Conservation (phyloP, 225 moss, liverwort and hornwort genomes). For the Pleurozium schreberi region DNA sequence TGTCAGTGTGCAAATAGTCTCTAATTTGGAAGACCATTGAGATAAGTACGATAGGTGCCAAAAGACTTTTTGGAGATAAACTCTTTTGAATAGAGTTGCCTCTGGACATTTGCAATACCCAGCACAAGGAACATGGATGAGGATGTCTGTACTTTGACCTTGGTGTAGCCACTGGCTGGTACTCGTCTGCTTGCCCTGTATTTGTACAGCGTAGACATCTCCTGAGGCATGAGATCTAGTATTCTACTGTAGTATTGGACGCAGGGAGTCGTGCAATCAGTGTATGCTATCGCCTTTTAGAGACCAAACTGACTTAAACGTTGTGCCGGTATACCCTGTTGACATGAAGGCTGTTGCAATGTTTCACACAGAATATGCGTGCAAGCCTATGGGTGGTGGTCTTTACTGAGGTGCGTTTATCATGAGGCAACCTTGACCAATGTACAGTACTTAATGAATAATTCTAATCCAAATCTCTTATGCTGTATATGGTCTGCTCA, state of each 20-base stretch:
- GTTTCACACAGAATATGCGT: not conserved
- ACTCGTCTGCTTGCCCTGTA: not conserved
- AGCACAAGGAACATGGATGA: not conserved
- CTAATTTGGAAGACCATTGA: not conserved
- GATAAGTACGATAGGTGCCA: not conserved
- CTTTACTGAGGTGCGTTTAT: slow-evolving; percentile 6
- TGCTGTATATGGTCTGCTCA: not conserved
- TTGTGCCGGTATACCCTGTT: not conserved
- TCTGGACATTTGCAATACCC: not conserved
- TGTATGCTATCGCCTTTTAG: not conserved
- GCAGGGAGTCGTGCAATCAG: not conserved
- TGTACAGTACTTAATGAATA: not conserved
- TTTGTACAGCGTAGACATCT: not conserved
- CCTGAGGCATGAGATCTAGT: slow-evolving; percentile 1
- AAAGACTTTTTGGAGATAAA: not conserved
- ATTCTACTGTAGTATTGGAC: not conserved
- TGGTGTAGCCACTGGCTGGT: not conserved
- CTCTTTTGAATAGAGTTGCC: not conserved
- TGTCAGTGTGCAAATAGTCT: not conserved
- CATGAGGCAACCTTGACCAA: not conserved
- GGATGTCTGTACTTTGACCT: not conserved
- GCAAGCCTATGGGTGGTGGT: slow-evolving; percentile 1
- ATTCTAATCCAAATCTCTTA: not conserved
- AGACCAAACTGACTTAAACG: not conserved
- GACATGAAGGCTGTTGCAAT: not conserved